phyloP scores from a whole-genome alignment of 2,329 filamentous ascomycete species.

The Phaeosphaeria sp. region DNA sequence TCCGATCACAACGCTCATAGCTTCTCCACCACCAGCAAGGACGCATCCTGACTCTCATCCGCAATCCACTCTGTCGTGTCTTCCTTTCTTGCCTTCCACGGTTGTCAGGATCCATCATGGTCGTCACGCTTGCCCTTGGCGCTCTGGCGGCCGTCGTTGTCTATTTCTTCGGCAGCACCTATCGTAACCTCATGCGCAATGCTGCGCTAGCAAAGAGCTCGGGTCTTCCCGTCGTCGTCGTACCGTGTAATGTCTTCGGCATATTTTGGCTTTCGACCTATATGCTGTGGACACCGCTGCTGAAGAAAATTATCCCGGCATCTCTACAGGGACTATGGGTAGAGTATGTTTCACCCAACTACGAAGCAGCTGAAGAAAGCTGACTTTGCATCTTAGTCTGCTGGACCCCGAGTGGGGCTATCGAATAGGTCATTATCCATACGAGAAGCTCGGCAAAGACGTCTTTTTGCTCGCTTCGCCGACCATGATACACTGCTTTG shows the following conservation, averaged over 20 bases:
- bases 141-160: conserved; percentile 37
- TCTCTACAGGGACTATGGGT: conserved; percentile 65
- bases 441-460: conserved; percentile 65
- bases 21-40: conserved; percentile 1
- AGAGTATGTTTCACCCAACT: conserved; percentile 56
- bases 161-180: conserved; percentile 40
- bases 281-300: conserved; percentile 62
- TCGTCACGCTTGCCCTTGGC: conserved; percentile 32
- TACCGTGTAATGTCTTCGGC: conserved; percentile 57
- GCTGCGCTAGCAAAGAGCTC: conserved; percentile 54
- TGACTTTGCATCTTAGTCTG: conserved; percentile 49
- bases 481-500: conserved; percentile 59
- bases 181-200: conserved; percentile 50
- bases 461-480: conserved; percentile 71
- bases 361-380: neutral
- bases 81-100: neutral
- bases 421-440: conserved; percentile 63
- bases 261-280: conserved; percentile 64
- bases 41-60: neutral
- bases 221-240: conserved; percentile 53
- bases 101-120: conserved; percentile 23
- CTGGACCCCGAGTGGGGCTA: conserved; percentile 68
- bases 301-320: conserved; percentile 60
- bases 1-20: conserved; percentile 13
- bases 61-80: neutral